A percentile compares a stretch with the other conserved stretches of the same genome.
These are phyloP conservation scores for Zygoascus sp. DNA, from an alignment of 1,139 yeast species.

Conservation along the genomic window DNA sequence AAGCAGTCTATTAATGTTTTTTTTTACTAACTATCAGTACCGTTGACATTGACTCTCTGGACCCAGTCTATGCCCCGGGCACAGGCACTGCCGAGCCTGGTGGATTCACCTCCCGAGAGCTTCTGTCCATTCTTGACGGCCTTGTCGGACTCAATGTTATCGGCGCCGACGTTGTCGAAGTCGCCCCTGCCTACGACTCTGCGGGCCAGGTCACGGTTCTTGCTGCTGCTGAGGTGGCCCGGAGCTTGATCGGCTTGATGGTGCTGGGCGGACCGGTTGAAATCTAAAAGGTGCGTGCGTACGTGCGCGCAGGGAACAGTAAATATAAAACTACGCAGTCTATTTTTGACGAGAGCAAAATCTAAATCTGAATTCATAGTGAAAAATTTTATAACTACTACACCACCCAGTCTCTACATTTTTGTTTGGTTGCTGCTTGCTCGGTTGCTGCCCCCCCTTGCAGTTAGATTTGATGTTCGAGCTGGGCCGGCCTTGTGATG, in stretches of 20 bases:
- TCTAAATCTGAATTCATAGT: too few species aligned
- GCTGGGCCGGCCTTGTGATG: too few species aligned
- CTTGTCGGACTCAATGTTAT: slow-evolving; percentile 58
- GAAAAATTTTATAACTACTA: too few species aligned
- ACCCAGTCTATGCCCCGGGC: slow-evolving; percentile 78
- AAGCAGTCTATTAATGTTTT: too few species aligned
- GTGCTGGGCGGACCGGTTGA: background rate
- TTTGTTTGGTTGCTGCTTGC: too few species aligned
- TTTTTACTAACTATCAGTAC: slow-evolving; percentile 32
- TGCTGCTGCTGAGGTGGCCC: slow-evolving; percentile 69
- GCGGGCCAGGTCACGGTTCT: slow-evolving; percentile 64
- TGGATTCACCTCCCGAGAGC: slow-evolving; percentile 71
- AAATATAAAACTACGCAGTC: too few species aligned
- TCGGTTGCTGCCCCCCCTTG: too few species aligned
- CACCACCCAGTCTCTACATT: too few species aligned
- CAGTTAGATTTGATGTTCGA: too few species aligned
- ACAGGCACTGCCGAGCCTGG: slow-evolving; percentile 84
- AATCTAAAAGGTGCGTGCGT: too few species aligned
- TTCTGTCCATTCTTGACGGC: slow-evolving; percentile 55
- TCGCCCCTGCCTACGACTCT: slow-evolving; percentile 63
- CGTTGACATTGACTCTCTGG: slow-evolving; percentile 73
- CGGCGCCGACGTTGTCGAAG: slow-evolving; percentile 79
- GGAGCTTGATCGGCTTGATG: slow-evolving; percentile 25
- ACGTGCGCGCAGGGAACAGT: too few species aligned
- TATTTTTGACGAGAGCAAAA: too few species aligned